phyloP scores from a whole-genome alignment of 345 rosid genomes.

The Camelina neglecta region DNA sequence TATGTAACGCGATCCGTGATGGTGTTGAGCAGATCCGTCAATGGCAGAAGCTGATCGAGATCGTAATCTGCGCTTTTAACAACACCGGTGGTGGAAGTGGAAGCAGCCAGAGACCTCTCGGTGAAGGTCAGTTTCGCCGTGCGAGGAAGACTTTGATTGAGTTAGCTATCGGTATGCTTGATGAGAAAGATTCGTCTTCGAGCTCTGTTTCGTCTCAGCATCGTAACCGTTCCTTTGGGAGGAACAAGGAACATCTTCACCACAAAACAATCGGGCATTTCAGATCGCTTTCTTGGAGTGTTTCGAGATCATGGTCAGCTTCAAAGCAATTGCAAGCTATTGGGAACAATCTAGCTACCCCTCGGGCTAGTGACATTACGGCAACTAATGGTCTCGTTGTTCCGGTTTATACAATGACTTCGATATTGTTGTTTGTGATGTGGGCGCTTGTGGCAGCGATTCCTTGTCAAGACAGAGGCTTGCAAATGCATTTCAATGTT shows the following conservation, averaged over 20 bases:
- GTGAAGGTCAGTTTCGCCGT: constrained; percentile 88
- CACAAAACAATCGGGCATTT: constrained; percentile 65
- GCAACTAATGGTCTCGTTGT: constrained; percentile 71
- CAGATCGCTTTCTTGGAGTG: constrained; percentile 89
- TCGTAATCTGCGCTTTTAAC: constrained; percentile 72
- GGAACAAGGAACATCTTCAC: constrained; percentile 47
- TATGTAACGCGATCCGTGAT: constrained; percentile 83
- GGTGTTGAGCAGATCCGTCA: constrained; percentile 77
- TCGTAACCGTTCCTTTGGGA: constrained; percentile 83
- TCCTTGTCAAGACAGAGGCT: constrained; percentile 92
- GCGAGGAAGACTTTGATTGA: constrained; percentile 82
- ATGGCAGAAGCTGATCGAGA: constrained; percentile 77
- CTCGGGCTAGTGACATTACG: constrained; percentile 58
- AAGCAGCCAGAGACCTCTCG: constrained; percentile 45
- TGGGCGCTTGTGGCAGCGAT: constrained; percentile 95
- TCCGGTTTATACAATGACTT: constrained; percentile 69
- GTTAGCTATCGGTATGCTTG: constrained; percentile 80
- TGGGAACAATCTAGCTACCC: constrained; percentile 62
- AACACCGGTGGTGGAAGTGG: constrained; percentile 13
- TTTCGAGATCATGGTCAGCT: constrained; percentile 95
- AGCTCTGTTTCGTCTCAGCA: constrained; percentile 45
- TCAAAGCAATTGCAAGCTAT: constrained; percentile 86
- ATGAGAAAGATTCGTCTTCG: constrained; percentile 70
- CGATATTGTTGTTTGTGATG: constrained; percentile 74
- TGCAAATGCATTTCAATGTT: constrained; percentile 74